Evolutionary conservation across 305 asterid genomes (phyloP), one percentile per base, ranked within the genome.

Genomic region (Solanum chacoense): DNA sequence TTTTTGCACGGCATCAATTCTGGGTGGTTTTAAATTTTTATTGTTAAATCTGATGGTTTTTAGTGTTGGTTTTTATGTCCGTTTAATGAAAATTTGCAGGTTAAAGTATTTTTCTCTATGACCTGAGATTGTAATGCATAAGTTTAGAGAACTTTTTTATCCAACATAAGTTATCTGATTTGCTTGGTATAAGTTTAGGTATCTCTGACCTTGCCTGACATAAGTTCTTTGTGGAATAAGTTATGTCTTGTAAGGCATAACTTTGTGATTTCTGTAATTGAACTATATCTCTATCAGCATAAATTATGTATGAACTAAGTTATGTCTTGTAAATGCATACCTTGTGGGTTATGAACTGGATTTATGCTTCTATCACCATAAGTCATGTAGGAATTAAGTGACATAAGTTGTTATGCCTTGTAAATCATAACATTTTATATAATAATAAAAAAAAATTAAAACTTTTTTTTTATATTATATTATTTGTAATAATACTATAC

Each of bases 161-260:
- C 16, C 16, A 45, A 45, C 63, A 0, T 45, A 45, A 45, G 22
- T 45, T 45, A 45, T 45, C 18, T 45, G 8, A 45, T 50, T 50
- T 1, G 8, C 7, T 50, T 50, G 31, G 22, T 50, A 50, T 18
- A 50, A 1, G 2, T 50, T 0, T 16, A 50, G 65, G 4, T 1
- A 50, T 16, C 8, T 50, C 0, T 50, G 1, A 6, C 2, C 10
- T 50, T 18, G 10, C 3, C 0, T 18, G 2, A 0, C n/a, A 50
- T 16, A 50, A 50, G 10, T 50, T 0, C 22, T 0, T 0, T 2
- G 22, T 50, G 65, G 8, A 50, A 50, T 50, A 50, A 50, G 9
- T 50, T 50, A 16, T 18, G 2, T 2, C 4, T 7, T 18, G 1
- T 7, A 18, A 16, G 65, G 4, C 4, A 50, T 50, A 50, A 50